These are phyloP conservation scores for Linaria vulgaris DNA, from an alignment of 257 asterid genomes.

Conservation along the genomic window DNA sequence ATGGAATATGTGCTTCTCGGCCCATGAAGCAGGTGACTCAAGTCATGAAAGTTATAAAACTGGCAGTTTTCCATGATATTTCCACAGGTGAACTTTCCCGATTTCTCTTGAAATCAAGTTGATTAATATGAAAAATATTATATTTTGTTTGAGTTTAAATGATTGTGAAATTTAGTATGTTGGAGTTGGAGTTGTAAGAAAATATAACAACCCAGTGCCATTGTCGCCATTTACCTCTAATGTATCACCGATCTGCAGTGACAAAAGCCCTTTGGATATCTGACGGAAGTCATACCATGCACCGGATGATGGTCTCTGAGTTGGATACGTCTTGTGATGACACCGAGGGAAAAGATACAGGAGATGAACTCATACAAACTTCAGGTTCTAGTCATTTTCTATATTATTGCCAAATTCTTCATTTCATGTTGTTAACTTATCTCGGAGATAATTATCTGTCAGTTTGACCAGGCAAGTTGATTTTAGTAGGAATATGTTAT, in stretches of 20 bases:
- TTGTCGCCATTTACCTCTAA: conserved; percentile 20
- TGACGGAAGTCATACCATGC: conserved; percentile 75
- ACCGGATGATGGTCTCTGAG: conserved; percentile 50
- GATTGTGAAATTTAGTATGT: neutral
- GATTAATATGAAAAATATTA: neutral
- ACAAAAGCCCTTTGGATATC: conserved; percentile 66
- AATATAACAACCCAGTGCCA: neutral
- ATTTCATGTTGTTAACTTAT: conserved; percentile 12
- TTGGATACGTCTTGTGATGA: conserved; percentile 44
- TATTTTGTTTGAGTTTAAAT: neutral
- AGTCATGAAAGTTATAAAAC: conserved; percentile 56
- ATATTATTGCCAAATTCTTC: neutral
- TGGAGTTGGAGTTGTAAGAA: neutral
- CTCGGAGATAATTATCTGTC: conserved; percentile 2
- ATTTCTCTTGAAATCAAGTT: conserved; percentile 13
- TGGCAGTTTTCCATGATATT: conserved; percentile 62
- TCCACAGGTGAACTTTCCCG: conserved; percentile 37
- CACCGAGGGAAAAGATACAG: conserved; percentile 38
- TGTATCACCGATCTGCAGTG: conserved; percentile 45
- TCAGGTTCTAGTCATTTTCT: conserved; percentile 44
- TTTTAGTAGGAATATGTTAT: conserved; percentile 4
- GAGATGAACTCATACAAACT: conserved; percentile 39
- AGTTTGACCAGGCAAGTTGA: neutral
- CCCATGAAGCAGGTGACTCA: conserved; percentile 47
- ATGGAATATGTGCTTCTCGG: conserved; percentile 44